Evolutionary conservation across 441 rosid genomes (phyloP).

Genomic region (Biscutella laevigata): DNA sequence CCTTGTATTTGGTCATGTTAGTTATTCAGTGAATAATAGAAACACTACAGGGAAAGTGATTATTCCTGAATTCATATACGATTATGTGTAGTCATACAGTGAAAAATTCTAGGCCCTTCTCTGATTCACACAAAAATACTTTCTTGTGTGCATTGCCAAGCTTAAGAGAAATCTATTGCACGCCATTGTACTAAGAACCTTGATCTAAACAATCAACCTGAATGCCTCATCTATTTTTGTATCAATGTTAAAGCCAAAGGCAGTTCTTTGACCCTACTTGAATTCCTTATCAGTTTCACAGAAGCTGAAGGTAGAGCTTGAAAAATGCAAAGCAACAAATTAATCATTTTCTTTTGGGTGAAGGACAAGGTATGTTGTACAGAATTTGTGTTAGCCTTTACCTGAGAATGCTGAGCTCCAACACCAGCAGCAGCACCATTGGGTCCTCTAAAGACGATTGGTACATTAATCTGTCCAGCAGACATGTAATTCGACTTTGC

Average conservation of each 20-base stretch:
- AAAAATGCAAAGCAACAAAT: not conserved
- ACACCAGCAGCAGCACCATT: constrained; percentile 99
- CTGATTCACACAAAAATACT: not conserved
- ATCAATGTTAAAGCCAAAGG: constrained; percentile 3
- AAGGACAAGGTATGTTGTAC: not conserved
- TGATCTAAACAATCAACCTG: not conserved
- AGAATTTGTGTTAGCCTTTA: not conserved
- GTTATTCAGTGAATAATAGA: not conserved
- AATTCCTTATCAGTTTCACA: not conserved
- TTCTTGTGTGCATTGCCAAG: not conserved
- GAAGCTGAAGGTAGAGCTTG: not conserved
- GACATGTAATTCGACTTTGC: constrained; percentile 92
- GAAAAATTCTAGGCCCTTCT: not conserved
- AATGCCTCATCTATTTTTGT: not conserved
- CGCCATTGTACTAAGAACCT: not conserved
- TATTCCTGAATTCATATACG: not conserved
- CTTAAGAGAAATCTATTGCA: not conserved
- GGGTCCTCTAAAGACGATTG: constrained; percentile 90
- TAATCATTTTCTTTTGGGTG: not conserved
- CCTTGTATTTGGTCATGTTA: not conserved
- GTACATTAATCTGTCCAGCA: constrained; percentile 71
- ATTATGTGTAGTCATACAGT: constrained; percentile 1
- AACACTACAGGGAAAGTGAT: not conserved
- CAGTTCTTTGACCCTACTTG: not conserved
- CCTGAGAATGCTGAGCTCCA: constrained; percentile 71